Evolutionary conservation across 257 asterid genomes (phyloP).

Genomic region (Capsicum baccatum): DNA sequence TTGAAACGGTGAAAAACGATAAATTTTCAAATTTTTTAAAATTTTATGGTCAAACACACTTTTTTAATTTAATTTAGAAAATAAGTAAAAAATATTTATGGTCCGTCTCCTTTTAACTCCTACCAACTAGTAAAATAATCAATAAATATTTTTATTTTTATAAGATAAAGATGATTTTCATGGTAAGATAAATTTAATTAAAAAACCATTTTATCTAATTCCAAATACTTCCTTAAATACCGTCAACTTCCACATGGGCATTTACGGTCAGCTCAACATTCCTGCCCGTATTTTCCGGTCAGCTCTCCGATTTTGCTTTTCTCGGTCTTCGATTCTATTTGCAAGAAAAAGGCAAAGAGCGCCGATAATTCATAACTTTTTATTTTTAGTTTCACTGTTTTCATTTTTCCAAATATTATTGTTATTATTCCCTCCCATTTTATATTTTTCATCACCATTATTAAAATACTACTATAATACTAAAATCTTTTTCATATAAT

Average conservation of each 20-base stretch:
- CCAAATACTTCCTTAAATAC: constrained; percentile 26
- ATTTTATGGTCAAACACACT: too few species aligned
- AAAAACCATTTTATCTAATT: not conserved
- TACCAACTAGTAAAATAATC: too few species aligned
- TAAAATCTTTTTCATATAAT: too few species aligned
- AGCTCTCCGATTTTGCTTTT: constrained; percentile 54
- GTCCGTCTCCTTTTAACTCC: too few species aligned
- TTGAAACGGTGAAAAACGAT: too few species aligned
- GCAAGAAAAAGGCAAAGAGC: constrained; percentile 47
- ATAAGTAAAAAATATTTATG: too few species aligned
- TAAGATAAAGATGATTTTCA: constrained; percentile 20
- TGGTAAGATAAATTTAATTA: not conserved
- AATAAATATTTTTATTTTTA: too few species aligned
- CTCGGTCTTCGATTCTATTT: constrained; percentile 53
- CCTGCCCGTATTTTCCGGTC: constrained; percentile 70
- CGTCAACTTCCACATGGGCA: constrained; percentile 31
- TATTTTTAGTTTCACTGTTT: not conserved
- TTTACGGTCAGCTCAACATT: constrained; percentile 28
- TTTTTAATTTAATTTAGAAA: too few species aligned
- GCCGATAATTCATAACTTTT: constrained; percentile 46
- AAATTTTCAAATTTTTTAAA: too few species aligned
- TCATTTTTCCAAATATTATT: not conserved
- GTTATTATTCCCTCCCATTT: not conserved
- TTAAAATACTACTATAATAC: constrained; percentile 9
- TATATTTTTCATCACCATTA: not conserved